Evolutionary conservation across 176 grass and related monocot genomes (phyloP), one percentile per base, ranked within the genome.

Genomic region (Oryza australiensis): DNA sequence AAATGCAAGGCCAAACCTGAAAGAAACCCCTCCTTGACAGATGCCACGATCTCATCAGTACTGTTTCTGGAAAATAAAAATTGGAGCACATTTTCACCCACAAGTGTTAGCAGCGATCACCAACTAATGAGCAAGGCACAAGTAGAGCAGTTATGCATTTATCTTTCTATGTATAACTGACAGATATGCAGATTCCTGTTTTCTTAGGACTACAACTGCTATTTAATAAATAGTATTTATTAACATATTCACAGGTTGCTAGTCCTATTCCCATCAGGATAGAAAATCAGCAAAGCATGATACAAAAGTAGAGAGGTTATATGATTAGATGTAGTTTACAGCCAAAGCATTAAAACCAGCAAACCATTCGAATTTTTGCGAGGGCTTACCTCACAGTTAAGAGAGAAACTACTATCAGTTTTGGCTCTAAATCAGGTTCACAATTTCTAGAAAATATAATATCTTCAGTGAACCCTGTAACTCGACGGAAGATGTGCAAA

Each of bases 361-460:
- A 57, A 59, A 66, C 75, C 10, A 79, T 74, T 66, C 57, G 15
- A 59, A 59, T 26, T 40, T 88, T 84, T 85, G 24, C 16, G 66
- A 70, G 64, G 62, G 76, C 90, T 93, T 95, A 98, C 95, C 92
- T 82, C 51, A 89, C 78, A 88, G 87, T 86, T 34, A 98, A 76
- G 74, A 95, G 86, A 70, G 90, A 93, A 59, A 94, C 86, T 76
- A 93, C 86, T 79, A 89, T 83, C 68, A 95, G 82, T 62, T 90
- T 98, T 77, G 92, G 90, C 68, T 98, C 92, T 80, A 98, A 68
- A 86, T 87, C 78, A 83, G 92, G 86, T 80, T 98, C 92, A 66
- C 79, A 85, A 80, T 89, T 89, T 79, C 35, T 88, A 37, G 88
- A 95, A 90, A 92, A 89, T 84, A 98, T 88, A 83, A 98, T 75